These are phyloP conservation scores for Botrytis squamosa DNA, from an alignment of 2,329 filamentous ascomycete genomes.

Conservation along the genomic window DNA sequence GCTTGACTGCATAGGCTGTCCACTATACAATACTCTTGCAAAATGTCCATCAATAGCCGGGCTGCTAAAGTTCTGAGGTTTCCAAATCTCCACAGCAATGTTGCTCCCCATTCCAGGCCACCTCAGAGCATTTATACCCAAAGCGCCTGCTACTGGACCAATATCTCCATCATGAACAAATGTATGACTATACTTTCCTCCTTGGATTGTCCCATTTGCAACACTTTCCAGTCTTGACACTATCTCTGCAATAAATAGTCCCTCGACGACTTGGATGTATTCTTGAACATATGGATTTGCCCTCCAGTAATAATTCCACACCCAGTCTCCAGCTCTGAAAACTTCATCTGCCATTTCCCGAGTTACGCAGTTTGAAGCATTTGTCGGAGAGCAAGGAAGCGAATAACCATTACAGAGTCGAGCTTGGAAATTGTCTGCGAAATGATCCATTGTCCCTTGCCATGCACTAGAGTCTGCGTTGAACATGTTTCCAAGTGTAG, in stretches of 20 bases:
- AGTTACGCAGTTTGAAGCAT: slow-evolving; percentile 39
- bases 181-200: slow-evolving; percentile 33
- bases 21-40: slow-evolving; percentile 38
- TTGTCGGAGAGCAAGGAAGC: slow-evolving; percentile 38
- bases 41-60: not conserved
- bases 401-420: slow-evolving; percentile 44
- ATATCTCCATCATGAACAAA: slow-evolving; percentile 44
- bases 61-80: slow-evolving; percentile 19
- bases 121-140: slow-evolving; percentile 41
- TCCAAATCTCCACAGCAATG: slow-evolving; percentile 43
- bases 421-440: slow-evolving; percentile 44
- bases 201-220: slow-evolving; percentile 25
- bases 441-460: slow-evolving; percentile 42
- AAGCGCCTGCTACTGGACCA: slow-evolving; percentile 33
- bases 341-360: slow-evolving; percentile 39
- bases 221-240: slow-evolving; percentile 39
- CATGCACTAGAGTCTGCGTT: slow-evolving; percentile 37
- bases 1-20: slow-evolving; percentile 31
- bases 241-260: slow-evolving; percentile 43
- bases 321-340: slow-evolving; percentile 44
- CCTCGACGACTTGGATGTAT: slow-evolving; percentile 42
- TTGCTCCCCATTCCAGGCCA: slow-evolving; percentile 44
- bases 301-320: slow-evolving; percentile 45
- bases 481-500: slow-evolving; percentile 38
- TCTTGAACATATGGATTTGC: slow-evolving; percentile 38